Conservation (phyloP, 768 basidiomycete species). For the Trametes cinnabarina region DNA sequence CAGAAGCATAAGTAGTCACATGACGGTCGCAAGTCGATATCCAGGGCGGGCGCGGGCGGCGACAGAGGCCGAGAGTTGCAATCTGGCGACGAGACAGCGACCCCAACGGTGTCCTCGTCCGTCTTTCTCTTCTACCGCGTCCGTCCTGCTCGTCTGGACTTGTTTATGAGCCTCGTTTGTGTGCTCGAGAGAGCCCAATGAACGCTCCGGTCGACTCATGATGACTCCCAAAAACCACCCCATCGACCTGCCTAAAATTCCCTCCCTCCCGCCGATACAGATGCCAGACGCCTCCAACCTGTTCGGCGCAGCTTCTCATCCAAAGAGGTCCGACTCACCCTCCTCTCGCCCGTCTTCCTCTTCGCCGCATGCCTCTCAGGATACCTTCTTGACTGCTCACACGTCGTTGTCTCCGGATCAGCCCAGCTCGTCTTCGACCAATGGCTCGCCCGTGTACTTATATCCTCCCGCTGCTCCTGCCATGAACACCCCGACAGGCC, state of each 20-base stretch:
- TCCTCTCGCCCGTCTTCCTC: slow-evolving; percentile 42
- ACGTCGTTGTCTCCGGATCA: slow-evolving; percentile 25
- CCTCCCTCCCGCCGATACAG: slow-evolving; percentile 44
- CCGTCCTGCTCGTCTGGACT: neutral
- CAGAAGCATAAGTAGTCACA: slow-evolving; percentile 5
- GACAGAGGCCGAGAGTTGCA: slow-evolving; percentile 4
- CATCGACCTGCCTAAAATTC: slow-evolving; percentile 36
- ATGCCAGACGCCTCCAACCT: slow-evolving; percentile 36
- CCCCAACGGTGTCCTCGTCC: slow-evolving; percentile 4
- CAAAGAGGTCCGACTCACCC: slow-evolving; percentile 39
- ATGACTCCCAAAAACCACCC: slow-evolving; percentile 30
- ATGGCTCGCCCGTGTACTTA: slow-evolving; percentile 17
- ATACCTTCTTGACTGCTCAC: slow-evolving; percentile 29
- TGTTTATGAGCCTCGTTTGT: slow-evolving; percentile 4
- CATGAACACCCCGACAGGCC: slow-evolving; percentile 37
- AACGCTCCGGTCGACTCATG: slow-evolving; percentile 14
- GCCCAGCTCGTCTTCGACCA: slow-evolving; percentile 15
- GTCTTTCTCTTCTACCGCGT: neutral
- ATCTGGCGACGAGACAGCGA: slow-evolving; percentile 15
- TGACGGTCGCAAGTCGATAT: slow-evolving; percentile 7
- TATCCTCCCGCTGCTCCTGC: slow-evolving; percentile 27
- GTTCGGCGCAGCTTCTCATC: slow-evolving; percentile 23
- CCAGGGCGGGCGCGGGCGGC: slow-evolving; percentile 9
- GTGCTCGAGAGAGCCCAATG: slow-evolving; percentile 14
- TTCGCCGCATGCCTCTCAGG: slow-evolving; percentile 23